Evolutionary conservation across 352 stramenopile species (phyloP), one percentile per base, ranked within the genome.

Genomic region (Pythium dissotocum): DNA sequence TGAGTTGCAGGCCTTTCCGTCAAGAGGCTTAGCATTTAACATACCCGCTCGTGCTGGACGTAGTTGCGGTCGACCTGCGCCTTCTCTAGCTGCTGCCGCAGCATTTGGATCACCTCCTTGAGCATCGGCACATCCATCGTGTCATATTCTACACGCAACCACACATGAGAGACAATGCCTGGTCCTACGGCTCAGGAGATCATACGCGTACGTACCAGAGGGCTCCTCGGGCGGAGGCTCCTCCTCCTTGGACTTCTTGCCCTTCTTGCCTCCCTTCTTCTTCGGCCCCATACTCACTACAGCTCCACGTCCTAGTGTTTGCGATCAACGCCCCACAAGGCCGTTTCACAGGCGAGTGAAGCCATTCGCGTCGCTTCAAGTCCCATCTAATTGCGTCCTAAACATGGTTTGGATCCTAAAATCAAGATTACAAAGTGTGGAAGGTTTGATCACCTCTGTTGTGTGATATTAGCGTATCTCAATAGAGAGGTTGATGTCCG

Each of bases 61-160:
- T 98, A 98, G 75, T 98, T 98, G 21, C 95, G 83, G 69, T 98
- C 92, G 24, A 92, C 80, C 67, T 93, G 84, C 1, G 86, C 87
- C 72, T 97, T 97, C 44, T 96, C 90, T 16, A 98, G 76, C 70
- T 97, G 89, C 74, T 98, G 91, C 6, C 80, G 77, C 42, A 98
- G 88, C 88, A 97, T 97, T 38, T 94, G 89, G 54, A 97, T 93
- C 65, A 97, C 91, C 72, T 98, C 91, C 52, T 94, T 88, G 26
- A 98, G 89, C 91, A 97, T 97, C 69, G 93, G 78, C 18, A 97
- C 77, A 77, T 97, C 91, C 93, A 97, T 97, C 44, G 87, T 92
- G 63, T 98, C 90, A 65, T 97, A 98, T 54, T 97, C 91, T 93
- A 58, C 16, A 24, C 16, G 61, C n/a, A 58, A 10, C 9, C 36